Evolutionary conservation across 1,139 yeast genomes (phyloP), one percentile per base, ranked within the genome.

Genomic region (Sugiyamaella grinbergsii): DNA sequence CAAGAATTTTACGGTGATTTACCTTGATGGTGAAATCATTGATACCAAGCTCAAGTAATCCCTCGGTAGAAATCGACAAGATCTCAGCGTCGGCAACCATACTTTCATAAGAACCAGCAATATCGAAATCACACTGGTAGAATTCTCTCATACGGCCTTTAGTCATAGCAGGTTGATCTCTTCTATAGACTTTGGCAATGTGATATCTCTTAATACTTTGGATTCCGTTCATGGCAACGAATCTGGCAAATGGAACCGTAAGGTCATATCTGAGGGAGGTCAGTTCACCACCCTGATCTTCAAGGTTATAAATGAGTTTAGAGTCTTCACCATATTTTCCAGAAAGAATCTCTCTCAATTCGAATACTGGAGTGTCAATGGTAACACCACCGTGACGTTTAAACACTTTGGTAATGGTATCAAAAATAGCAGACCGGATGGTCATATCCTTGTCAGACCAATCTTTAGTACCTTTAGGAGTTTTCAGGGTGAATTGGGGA

Each of bases 111-210:
- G 71, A 73, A 50, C 98, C 98, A 32, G 98, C 98, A 65, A 93
- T 77, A 69, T 93, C 98, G 63, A 93, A 87, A 74, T 93, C 98
- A 75, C 98, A 93, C 73, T 93, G 98, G 72, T 93, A 93, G 64
- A 93, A 93, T 71, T 93, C 98, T 79, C 98, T 85, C 98, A 93
- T 93, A 72, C 98, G 82, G 54, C 98, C 98, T 71, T 93, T 93
- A 53, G 98, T 91, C 98, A 93, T 93, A 13, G 98, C 98, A 4
- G 98, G 98, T 71, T 93, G 98, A 69, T 93, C 98, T 73, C 98
- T 85, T 74, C 98, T 82, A 73, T 93, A 93, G 50, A 93, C 98
- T 71, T 93, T 93, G 61, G 98, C 98, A 60, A 93, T 88, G 73
- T 93, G 98, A 71, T 83, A 93, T 67, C 98, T 80, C 73, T 93